Percentiles rank a stretch among this genome's conserved stretches.
Conservation (phyloP, 805 yeast species). For the Huiozyma sinensis region DNA sequence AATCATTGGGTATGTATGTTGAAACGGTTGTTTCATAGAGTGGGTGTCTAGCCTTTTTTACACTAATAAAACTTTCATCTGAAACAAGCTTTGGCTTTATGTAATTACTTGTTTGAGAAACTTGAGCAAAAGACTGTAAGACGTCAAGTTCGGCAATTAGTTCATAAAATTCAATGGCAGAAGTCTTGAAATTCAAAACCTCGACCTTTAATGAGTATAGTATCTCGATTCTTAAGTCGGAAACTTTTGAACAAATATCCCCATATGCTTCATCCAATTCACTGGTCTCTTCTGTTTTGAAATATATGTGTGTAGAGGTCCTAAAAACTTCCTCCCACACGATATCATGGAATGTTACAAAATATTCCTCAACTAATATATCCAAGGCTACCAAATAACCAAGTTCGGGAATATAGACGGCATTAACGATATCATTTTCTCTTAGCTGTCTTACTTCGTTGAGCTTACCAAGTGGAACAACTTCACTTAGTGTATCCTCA, state of each 20-base stretch:
- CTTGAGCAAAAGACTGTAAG: constrained; percentile 27
- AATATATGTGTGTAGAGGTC: constrained; percentile 30
- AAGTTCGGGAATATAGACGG: constrained; percentile 36
- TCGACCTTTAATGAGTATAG: constrained; percentile 24
- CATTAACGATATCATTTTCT: constrained; percentile 19
- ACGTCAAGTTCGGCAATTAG: constrained; percentile 31
- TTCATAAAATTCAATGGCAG: constrained; percentile 14
- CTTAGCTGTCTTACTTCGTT: constrained; percentile 2
- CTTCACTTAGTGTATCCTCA: constrained; percentile 1
- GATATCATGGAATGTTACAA: constrained; percentile 1
- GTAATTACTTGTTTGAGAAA: constrained; percentile 21
- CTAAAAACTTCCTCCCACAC: constrained; percentile 31
- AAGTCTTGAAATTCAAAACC: constrained; percentile 7
- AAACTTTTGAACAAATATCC: constrained; percentile 32
- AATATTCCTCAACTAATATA: background rate
- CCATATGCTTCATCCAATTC: constrained; percentile 32
- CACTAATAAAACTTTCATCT: constrained; percentile 18
- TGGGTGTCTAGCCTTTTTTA: constrained; percentile 38
- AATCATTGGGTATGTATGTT: constrained; percentile 36
- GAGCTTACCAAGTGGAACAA: constrained; percentile 8
- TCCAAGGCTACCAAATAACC: constrained; percentile 32
- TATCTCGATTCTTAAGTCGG: constrained; percentile 35
- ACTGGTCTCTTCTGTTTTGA: constrained; percentile 25
- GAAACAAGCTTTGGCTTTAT: constrained; percentile 26
- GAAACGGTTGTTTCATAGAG: constrained; percentile 32